These are phyloP conservation scores for Cymbidium sinense DNA, from an alignment of 106 monocot species.

Conservation along the genomic window DNA sequence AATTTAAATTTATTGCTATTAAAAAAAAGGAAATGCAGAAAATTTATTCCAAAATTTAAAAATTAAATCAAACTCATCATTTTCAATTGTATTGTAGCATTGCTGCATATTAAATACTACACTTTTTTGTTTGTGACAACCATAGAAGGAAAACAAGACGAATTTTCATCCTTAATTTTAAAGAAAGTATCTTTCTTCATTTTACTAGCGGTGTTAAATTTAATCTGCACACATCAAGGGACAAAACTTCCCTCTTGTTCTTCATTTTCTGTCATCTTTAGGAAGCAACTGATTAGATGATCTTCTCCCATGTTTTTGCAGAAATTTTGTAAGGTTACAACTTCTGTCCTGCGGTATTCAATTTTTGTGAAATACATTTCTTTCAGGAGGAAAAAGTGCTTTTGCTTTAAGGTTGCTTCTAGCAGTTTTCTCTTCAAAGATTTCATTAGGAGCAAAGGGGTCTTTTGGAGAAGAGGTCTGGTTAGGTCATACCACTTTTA, in stretches of 20 bases:
- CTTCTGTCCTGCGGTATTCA: not conserved
- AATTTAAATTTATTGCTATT: not conserved
- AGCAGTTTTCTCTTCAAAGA: constrained; percentile 88
- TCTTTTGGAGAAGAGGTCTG: constrained; percentile 82
- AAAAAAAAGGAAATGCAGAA: not conserved
- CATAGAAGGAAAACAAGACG: no score
- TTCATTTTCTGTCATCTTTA: not conserved
- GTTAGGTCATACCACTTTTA: not conserved
- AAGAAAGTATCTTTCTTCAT: no score
- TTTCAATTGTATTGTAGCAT: no score
- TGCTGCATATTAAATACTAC: no score
- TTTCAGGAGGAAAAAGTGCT: constrained; percentile 86
- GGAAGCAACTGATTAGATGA: not conserved
- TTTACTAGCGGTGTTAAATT: not conserved
- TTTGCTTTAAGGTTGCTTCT: constrained; percentile 86
- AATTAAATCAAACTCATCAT: not conserved
- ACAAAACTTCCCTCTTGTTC: not conserved
- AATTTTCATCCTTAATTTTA: no score
- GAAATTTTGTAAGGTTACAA: not conserved
- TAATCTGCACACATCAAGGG: not conserved
- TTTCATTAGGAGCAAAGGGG: constrained; percentile 49
- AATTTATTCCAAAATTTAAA: not conserved
- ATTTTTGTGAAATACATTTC: not conserved
- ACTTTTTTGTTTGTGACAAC: no score
- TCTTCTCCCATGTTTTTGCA: not conserved